phyloP scores from a whole-genome alignment of 306 rosid species.

The Senna siamea region DNA sequence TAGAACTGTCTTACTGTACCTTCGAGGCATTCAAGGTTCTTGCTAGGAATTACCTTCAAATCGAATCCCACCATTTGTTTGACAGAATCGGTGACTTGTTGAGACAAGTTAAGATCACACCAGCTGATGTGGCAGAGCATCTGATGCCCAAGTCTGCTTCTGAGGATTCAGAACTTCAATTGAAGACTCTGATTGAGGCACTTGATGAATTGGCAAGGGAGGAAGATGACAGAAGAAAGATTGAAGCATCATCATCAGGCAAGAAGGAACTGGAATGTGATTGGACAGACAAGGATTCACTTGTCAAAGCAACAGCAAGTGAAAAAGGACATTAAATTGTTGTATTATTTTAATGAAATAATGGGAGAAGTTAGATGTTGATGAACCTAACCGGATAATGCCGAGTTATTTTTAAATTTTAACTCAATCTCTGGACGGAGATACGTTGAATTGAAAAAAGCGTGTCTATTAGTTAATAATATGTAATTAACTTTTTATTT shows the following conservation, averaged over 20 bases:
- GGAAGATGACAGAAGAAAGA: conserved; percentile 40
- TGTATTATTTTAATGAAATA: neutral
- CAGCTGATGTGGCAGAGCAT: conserved; percentile 94
- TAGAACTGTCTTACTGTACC: conserved; percentile 66
- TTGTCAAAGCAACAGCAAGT: conserved; percentile 20
- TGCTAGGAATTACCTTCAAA: conserved; percentile 62
- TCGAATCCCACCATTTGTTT: conserved; percentile 58
- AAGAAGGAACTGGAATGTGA: too few relatives aligned
- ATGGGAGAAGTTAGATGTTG: neutral
- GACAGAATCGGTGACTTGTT: conserved; percentile 41
- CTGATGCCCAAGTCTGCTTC: conserved; percentile 67
- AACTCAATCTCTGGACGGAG: too few relatives aligned
- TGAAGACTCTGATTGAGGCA: conserved; percentile 55
- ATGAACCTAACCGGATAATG: neutral
- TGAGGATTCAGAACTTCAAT: conserved; percentile 40
- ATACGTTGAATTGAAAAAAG: too few relatives aligned
- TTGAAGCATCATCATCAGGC: conserved; percentile 2
- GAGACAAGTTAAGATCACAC: conserved; percentile 51
- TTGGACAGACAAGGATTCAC: conserved; percentile 7
- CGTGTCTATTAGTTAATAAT: too few relatives aligned
- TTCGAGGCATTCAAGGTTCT: conserved; percentile 72
- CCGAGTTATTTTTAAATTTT: too few relatives aligned
- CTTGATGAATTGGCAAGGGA: conserved; percentile 52
- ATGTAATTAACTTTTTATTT: too few relatives aligned
- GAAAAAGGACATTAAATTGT: neutral